Evolutionary conservation across 441 rosid genomes (phyloP).

Genomic region (Erysimum pusillum): DNA sequence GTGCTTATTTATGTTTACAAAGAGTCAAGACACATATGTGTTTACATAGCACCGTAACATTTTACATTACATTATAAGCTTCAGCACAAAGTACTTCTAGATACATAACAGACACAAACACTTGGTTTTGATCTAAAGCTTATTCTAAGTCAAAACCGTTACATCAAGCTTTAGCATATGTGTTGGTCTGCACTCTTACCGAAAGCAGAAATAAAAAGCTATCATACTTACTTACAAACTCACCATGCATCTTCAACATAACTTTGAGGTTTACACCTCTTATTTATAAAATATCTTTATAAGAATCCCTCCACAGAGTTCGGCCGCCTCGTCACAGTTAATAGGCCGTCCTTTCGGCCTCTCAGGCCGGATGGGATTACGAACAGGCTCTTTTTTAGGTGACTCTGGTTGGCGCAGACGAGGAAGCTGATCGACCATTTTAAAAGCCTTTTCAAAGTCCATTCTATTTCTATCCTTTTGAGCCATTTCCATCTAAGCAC

Average conservation of each 20-base stretch:
- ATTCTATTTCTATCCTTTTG: slow-evolving; percentile 20
- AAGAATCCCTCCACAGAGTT: slow-evolving; percentile 45
- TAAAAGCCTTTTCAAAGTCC: slow-evolving; percentile 31
- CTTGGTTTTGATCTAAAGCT: slow-evolving; percentile 38
- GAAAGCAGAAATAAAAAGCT: slow-evolving; percentile 14
- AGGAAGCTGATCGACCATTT: slow-evolving; percentile 34
- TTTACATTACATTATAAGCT: slow-evolving; percentile 14
- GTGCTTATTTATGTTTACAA: slow-evolving; percentile 1
- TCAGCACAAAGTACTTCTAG: slow-evolving; percentile 28
- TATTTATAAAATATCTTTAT: slow-evolving; percentile 37
- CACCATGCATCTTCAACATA: slow-evolving; percentile 20
- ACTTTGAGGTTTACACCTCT: slow-evolving; percentile 16
- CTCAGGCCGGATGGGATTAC: slow-evolving; percentile 12
- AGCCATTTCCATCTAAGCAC: slow-evolving; percentile 40
- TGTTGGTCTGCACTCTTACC: slow-evolving; percentile 37
- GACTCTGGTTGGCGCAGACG: slow-evolving; percentile 20
- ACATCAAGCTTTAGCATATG: slow-evolving; percentile 36
- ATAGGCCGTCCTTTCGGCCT: slow-evolving; percentile 33
- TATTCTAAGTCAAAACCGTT: slow-evolving; percentile 24
- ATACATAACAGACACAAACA: slow-evolving; percentile 42
- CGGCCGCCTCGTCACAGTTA: slow-evolving; percentile 42
- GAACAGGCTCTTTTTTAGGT: slow-evolving; percentile 16
- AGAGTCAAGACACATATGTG: slow-evolving; percentile 16
- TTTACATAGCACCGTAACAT: slow-evolving; percentile 29
- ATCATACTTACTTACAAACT: slow-evolving; percentile 36